Base-by-base conservation (phyloP, 108 stramenopile species). In the Aureococcus anophagefferens region DNA sequence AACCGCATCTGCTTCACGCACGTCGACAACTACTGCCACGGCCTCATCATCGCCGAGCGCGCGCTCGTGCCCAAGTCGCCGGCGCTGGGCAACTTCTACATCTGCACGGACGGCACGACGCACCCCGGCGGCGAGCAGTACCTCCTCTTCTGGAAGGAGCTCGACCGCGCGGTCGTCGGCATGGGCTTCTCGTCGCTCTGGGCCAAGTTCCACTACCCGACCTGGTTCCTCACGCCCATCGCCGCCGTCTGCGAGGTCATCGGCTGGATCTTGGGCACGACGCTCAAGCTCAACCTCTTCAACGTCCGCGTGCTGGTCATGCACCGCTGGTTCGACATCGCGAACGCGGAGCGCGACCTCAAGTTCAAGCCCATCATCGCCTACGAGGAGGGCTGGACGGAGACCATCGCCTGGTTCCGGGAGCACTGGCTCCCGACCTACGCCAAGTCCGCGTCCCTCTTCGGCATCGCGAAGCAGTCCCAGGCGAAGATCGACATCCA, bases 1-100 rank as follows among this genome's bases (percentile, higher is more conserved):
- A 96, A 93, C 75, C 80, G 81, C 35, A 92, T 94, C 65, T 90
- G 91, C 71, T 87, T 98, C 77, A 90, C 89, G 45, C 91, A 96
- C 71, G 93, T 95, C 30, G 97, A 98, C 77, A 98, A 96, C 77
- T 98, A 98, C 78, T 93, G 91, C 67, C 95, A 96, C 75, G 97
- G 95, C 29, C 72, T 98, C 25, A 91, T 96, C 37, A 84, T 93
- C 63, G 90, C 91, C 31, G 89, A 87, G 15, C 90, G 88, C 81
- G 90, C 92, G 28, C 76, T 98, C 72, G 68, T 79, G 29, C 78
- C 81, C 21, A 84, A 74, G 13, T 87, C 85, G 67, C 92, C 90
- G 3, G 93, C 92, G 0, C 81, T 94, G 31, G 94, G 89, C 0
- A 94, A 93, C 67, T 98, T 95, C 77, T 98, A 98, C 82, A 92